A percentile compares a stretch with the other conserved stretches of the same genome.
phyloP scores from a whole-genome alignment of 202 grass and related monocot species.

The Brachypodium distachyon region DNA sequence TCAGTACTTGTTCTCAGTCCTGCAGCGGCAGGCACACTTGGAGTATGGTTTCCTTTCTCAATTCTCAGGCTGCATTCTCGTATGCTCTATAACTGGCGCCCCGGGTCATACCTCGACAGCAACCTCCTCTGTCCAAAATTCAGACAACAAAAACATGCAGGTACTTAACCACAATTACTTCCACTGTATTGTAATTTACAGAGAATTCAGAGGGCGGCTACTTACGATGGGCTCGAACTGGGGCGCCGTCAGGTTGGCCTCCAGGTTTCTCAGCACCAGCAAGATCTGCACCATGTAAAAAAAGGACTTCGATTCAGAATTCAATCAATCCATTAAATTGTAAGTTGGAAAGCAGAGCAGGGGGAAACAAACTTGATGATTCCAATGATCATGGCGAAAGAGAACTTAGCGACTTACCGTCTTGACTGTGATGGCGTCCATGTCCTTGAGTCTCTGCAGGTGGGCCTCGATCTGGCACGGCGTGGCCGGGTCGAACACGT shows the following conservation, averaged over 20 bases:
- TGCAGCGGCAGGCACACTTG: background rate
- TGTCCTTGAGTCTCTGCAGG: slow-evolving; percentile 50
- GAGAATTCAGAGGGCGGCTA: background rate
- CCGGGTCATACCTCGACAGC: slow-evolving; percentile 56
- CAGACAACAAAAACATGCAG: background rate
- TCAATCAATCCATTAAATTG: background rate
- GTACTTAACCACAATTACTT: background rate
- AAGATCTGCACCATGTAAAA: slow-evolving; percentile 47
- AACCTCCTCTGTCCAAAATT: slow-evolving; percentile 36
- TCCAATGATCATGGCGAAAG: background rate
- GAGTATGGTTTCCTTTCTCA: background rate
- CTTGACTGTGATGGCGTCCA: slow-evolving; percentile 48
- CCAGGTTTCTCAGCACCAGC: slow-evolving; percentile 65
- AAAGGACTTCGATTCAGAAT: background rate
- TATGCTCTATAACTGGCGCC: slow-evolving; percentile 13
- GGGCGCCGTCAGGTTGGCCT: slow-evolving; percentile 42
- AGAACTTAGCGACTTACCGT: slow-evolving; percentile 30
- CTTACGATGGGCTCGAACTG: slow-evolving; percentile 62
- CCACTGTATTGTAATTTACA: background rate
- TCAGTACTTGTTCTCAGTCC: background rate
- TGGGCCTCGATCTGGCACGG: slow-evolving; percentile 29
- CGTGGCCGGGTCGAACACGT: slow-evolving; percentile 58
- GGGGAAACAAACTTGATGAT: background rate
- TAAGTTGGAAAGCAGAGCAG: background rate
- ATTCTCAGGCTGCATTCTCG: background rate